Evolutionary conservation across 495 filamentous ascomycete species (phyloP).

Genomic region (Trichocladium uniseriatum): DNA sequence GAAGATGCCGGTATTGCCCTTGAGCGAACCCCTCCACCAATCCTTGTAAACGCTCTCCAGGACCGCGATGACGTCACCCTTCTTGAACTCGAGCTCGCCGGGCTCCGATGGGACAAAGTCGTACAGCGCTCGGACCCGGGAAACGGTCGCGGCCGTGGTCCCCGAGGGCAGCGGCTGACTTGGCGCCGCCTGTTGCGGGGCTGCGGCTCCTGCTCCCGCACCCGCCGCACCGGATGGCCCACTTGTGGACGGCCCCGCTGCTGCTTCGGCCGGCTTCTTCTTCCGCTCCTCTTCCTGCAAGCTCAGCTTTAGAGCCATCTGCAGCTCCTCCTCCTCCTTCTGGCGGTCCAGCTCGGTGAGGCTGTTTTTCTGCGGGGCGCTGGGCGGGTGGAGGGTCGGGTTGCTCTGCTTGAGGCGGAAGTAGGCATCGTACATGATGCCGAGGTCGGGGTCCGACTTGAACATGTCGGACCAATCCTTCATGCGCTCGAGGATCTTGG

Average conservation of each 20-base stretch:
- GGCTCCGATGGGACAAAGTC: conserved; percentile 92
- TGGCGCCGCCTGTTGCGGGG: conserved; percentile 29
- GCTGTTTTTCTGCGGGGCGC: conserved; percentile 80
- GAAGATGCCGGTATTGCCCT: conserved; percentile 95
- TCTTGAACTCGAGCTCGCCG: conserved; percentile 90
- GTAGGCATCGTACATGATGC: conserved; percentile 96
- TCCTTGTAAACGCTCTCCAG: conserved; percentile 97
- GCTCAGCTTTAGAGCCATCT: conserved; percentile 88
- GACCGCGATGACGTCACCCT: conserved; percentile 95
- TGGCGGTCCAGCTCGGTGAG: conserved; percentile 85
- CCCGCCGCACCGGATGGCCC: conserved; percentile 15
- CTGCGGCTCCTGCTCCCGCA: not conserved
- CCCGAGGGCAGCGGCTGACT: conserved; percentile 37
- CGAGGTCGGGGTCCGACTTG: conserved; percentile 76
- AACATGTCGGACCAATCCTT: conserved; percentile 96
- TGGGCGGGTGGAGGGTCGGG: conserved; percentile 84
- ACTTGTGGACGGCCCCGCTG: conserved; percentile 29
- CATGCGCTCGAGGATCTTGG: conserved; percentile 95
- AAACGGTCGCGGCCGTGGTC: conserved; percentile 96
- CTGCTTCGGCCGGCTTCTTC: conserved; percentile 26
- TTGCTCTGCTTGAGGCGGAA: conserved; percentile 77
- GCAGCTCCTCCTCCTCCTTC: conserved; percentile 95
- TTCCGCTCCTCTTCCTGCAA: conserved; percentile 69
- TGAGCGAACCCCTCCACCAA: conserved; percentile 96
- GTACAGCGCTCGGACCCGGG: conserved; percentile 83